Conservation (phyloP, 2,329 filamentous ascomycete species). For the Clarireedia monteithiana region DNA sequence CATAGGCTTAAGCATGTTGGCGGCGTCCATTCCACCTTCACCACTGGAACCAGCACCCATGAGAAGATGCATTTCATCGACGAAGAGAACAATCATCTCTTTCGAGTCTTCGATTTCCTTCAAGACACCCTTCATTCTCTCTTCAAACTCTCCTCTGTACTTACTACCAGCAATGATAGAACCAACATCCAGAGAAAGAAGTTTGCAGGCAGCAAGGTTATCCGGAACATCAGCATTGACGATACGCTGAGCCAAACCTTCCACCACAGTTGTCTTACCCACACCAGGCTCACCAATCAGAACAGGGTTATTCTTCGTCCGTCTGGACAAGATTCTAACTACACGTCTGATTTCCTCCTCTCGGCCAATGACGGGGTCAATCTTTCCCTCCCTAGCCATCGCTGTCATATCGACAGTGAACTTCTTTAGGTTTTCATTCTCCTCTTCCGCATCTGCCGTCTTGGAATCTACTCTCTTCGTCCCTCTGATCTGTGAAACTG, state of each 20-base stretch:
- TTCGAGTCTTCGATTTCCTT: constrained; percentile 94
- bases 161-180: constrained; percentile 95
- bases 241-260: constrained; percentile 90
- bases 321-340: constrained; percentile 80
- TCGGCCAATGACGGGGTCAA: constrained; percentile 92
- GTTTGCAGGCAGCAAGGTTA: constrained; percentile 85
- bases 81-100: constrained; percentile 95
- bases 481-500: constrained; percentile 85
- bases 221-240: constrained; percentile 95
- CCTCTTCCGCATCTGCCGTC: constrained; percentile 85
- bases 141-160: constrained; percentile 96
- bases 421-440: constrained; percentile 93
- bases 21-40: constrained; percentile 97
- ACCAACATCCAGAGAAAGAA: constrained; percentile 92
- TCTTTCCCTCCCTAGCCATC: constrained; percentile 93
- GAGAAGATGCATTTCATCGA: constrained; percentile 96
- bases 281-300: constrained; percentile 97
- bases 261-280: constrained; percentile 95
- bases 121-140: constrained; percentile 97
- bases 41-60: constrained; percentile 95
- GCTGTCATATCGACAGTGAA: constrained; percentile 99
- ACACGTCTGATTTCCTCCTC: constrained; percentile 94
- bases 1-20: constrained; percentile 97
- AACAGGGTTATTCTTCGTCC: constrained; percentile 98
- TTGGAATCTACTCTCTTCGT: constrained; percentile 93